phyloP scores from a whole-genome alignment of 2,329 filamentous ascomycete species.

The Clathrospora elynae region DNA sequence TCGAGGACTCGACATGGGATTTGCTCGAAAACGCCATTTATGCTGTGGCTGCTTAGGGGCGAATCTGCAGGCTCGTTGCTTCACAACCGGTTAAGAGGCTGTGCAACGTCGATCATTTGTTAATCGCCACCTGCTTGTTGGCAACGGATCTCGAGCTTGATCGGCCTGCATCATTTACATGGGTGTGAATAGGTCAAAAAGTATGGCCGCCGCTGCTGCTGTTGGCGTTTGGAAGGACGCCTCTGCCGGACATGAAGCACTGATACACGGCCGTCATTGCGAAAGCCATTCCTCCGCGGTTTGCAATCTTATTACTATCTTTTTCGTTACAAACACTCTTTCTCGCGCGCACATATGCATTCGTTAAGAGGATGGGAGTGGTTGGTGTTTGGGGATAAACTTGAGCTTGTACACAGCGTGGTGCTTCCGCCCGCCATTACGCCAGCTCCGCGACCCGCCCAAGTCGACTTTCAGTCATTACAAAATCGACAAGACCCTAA shows the following conservation, averaged over 20 bases:
- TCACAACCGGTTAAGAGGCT: constrained; percentile 21
- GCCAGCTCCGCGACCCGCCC: constrained; percentile 28
- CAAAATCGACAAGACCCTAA: constrained; percentile 34
- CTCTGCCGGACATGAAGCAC: constrained; percentile 19
- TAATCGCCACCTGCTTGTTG: constrained; percentile 25
- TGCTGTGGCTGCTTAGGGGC: constrained; percentile 41
- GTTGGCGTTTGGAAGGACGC: constrained; percentile 4
- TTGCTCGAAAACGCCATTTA: constrained; percentile 22
- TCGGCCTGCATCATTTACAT: constrained; percentile 15
- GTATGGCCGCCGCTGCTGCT: constrained; percentile 16
- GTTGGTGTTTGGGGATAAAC: constrained; percentile 15
- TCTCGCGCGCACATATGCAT: constrained; percentile 26
- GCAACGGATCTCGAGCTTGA: constrained; percentile 18
- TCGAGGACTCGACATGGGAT: constrained; percentile 17
- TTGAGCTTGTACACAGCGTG: constrained; percentile 18
- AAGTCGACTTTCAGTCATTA: constrained; percentile 16
- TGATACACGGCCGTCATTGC: constrained; percentile 20
- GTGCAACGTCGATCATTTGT: constrained; percentile 28
- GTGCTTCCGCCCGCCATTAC: constrained; percentile 34
- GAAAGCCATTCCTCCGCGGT: constrained; percentile 5
- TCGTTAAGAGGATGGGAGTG: constrained; percentile 30
- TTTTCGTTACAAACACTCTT: constrained; percentile 23
- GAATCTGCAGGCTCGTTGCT: constrained; percentile 15
- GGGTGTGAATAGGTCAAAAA: constrained; percentile 24
- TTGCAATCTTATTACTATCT: constrained; percentile 11